Evolutionary conservation across 345 rosid species (phyloP).

Genomic region (Boechera retrofracta): DNA sequence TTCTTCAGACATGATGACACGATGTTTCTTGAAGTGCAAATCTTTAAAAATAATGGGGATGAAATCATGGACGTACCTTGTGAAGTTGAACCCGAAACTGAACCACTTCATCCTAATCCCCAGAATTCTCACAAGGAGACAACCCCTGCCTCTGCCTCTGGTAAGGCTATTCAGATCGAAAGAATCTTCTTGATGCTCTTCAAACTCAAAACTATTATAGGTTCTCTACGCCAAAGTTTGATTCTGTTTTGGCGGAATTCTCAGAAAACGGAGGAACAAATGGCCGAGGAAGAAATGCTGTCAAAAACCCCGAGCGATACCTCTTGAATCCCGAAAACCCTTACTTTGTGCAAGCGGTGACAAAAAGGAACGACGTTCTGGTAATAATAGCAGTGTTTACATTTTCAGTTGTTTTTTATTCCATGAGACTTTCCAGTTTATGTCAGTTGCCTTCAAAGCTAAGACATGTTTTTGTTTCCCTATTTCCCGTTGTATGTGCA

Average conservation of each 20-base stretch:
- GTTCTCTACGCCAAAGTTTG: neutral
- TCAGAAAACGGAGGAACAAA: slow-evolving; percentile 26
- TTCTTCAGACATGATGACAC: slow-evolving; percentile 29
- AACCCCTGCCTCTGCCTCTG: slow-evolving; percentile 1
- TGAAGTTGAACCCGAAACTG: slow-evolving; percentile 21
- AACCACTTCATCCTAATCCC: neutral
- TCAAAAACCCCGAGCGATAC: slow-evolving; percentile 30
- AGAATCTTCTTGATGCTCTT: neutral
- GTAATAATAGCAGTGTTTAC: slow-evolving; percentile 11
- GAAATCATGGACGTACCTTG: slow-evolving; percentile 20
- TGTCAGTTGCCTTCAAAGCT: neutral
- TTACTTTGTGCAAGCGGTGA: slow-evolving; percentile 26
- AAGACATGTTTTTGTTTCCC: slow-evolving; percentile 3
- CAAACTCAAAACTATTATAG: neutral
- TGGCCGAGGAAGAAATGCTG: neutral
- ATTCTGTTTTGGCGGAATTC: neutral
- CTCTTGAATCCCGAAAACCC: slow-evolving; percentile 32
- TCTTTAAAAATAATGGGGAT: neutral
- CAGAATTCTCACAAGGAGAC: slow-evolving; percentile 2
- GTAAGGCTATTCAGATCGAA: slow-evolving; percentile 23
- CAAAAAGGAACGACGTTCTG: slow-evolving; percentile 24
- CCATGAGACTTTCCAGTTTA: neutral
- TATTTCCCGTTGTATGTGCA: neutral
- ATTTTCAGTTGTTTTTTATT: neutral
- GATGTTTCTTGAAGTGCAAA: slow-evolving; percentile 2